Base-by-base conservation (phyloP, 2,329 filamentous ascomycete species). In the Aspergillus oerlinghausenensis region DNA sequence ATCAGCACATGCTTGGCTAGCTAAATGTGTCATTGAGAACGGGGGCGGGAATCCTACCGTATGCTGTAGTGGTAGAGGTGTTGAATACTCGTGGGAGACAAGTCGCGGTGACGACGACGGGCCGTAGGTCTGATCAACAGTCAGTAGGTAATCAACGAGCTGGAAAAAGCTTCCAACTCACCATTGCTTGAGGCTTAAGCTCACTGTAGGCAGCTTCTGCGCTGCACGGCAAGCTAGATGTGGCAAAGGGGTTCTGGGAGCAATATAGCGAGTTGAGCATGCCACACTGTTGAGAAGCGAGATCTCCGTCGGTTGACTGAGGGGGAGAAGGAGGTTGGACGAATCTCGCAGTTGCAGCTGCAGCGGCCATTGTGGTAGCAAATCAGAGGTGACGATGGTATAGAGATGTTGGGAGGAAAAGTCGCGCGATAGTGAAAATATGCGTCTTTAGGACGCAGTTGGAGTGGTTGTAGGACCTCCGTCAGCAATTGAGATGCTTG, bases 251-350 rank as follows among this genome's bases (percentile, higher is more conserved):
- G 6, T 60, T 55, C 10, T 48, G 43, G 26, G 54, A 25, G 4
- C 21, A 49, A 45, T 63, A 66, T 21, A 60, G 6, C 21, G 60
- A 47, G 6, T 51, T 60, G 49, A 67, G 61, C 2, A 56, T 54
- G 17, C 55, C 53, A 52, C 57, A 58, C 19, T 52, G 26, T 55
- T 67, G 62, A 17, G 62, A 55, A 14, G 51, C 52, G 10, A 56
- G 55, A 38, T 67, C 62, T 14, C 64, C 63, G 49, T 67, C 64
- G 38, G 60, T 63, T 8, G 69, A 70, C 29, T 66, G 64, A 11
- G 69, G 69, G 42, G 70, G 70, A 9, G 70, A 68, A 42, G 66
- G 69, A 50, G 67, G 65, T 17, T 57, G 60, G 52, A 68, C 57
- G 17, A 62, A 52, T 49, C 59, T 62, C 32, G 47, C 54, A 10